phyloP scores from a whole-genome alignment of 1,139 yeast genomes.

The Blastobotrys illinoisensis region DNA sequence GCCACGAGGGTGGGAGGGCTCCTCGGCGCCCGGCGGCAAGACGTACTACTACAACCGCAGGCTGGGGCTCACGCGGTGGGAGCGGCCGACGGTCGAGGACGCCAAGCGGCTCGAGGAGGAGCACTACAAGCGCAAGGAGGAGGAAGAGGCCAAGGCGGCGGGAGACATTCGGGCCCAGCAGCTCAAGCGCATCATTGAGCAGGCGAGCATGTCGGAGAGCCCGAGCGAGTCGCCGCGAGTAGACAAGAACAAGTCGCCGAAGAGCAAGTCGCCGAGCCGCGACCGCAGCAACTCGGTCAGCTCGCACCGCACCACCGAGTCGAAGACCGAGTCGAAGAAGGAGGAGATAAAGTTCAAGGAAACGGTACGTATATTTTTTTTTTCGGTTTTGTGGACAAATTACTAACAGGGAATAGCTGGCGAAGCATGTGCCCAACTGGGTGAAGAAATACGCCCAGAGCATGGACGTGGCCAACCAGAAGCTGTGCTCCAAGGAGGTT shows the following conservation, averaged over 20 bases:
- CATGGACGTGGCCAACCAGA: conserved; percentile 67
- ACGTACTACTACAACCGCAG: conserved; percentile 52
- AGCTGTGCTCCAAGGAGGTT: conserved; percentile 74
- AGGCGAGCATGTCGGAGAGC: neutral
- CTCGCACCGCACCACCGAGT: neutral
- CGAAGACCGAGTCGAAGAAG: neutral
- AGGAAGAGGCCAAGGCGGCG: conserved; percentile 1
- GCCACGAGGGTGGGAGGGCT: conserved; percentile 34
- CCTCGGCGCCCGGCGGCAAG: conserved; percentile 29
- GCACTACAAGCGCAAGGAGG: conserved; percentile 1
- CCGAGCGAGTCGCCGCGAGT: neutral
- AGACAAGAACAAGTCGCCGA: neutral
- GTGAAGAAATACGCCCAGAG: conserved; percentile 60
- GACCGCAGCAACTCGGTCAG: neutral
- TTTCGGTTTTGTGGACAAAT: neutral
- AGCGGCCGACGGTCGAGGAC: conserved; percentile 38
- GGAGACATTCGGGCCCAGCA: neutral
- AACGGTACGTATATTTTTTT: neutral
- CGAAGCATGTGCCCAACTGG: conserved; percentile 72
- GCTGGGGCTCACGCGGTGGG: conserved; percentile 52
- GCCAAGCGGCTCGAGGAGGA: conserved; percentile 2
- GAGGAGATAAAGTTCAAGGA: neutral
- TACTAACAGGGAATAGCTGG: conserved; percentile 42
- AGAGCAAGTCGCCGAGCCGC: too few relatives aligned
- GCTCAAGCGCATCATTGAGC: conserved; percentile 1